Conservation (phyloP, 1,284 basidiomycete species). For the Ustilago nuda region DNA sequence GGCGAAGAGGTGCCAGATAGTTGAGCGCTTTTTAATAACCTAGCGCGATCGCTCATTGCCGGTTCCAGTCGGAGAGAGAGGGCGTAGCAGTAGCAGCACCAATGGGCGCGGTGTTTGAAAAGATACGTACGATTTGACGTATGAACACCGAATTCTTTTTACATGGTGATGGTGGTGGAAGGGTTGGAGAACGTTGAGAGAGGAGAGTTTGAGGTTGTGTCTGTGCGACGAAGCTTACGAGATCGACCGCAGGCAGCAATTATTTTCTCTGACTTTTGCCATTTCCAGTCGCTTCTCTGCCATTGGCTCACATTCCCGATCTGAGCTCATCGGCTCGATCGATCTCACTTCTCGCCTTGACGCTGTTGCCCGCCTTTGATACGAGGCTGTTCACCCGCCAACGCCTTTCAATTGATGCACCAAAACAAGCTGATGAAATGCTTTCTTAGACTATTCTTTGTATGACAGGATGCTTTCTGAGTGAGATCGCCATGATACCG, state of each 20-base stretch:
- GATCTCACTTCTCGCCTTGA: neutral
- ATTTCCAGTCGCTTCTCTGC: neutral
- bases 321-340: conserved; percentile 11
- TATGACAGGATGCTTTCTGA: neutral
- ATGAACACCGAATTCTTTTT: conserved; percentile 6
- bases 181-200: neutral
- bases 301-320: conserved; percentile 3
- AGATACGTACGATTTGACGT: conserved; percentile 23
- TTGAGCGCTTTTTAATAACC: conserved; percentile 56
- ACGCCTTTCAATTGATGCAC: neutral
- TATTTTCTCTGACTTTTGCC: conserved; percentile 10
- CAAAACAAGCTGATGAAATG: neutral
- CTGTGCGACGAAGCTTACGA: conserved; percentile 29
- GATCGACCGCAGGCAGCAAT: conserved; percentile 16
- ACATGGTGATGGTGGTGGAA: conserved; percentile 21
- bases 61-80: conserved; percentile 3
- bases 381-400: neutral
- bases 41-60: conserved; percentile 61
- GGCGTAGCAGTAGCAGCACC: neutral
- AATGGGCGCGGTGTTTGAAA: neutral
- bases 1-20: conserved; percentile 59
- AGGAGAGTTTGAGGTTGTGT: neutral
- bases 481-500: neutral
- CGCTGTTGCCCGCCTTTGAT: neutral
- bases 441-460: neutral